Evolutionary conservation across 2,329 filamentous ascomycete species (phyloP), one percentile per base, ranked within the genome.

Genomic region (Ciborinia camelliae): DNA sequence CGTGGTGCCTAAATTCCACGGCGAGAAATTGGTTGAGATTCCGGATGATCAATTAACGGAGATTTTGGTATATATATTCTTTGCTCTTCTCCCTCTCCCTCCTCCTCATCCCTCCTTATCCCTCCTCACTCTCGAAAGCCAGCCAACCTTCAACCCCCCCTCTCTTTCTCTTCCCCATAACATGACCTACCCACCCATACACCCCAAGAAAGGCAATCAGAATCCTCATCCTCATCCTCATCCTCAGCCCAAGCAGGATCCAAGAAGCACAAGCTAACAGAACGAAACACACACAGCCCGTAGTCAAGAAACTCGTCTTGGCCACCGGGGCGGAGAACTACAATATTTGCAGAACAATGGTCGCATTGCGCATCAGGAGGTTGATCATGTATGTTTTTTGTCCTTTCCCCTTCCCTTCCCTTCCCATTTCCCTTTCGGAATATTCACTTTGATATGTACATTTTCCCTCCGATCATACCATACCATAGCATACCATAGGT

Each of bases 321-420:
- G 94, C 92, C 35, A 87, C 86, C 4, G 91, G 91, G 45, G 88
- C 90, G 4, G 80, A 82, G 60, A 85, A 98, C 77, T 99, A 92
- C 82, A 99, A 99, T 75, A 85, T 99, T 81, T 99, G 66, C 95
- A 99, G 81, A 99, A 99, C 80, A 99, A 99, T 75, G 95, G 95
- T 61, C 82, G 85, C 28, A 85, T 94, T 73, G 95, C 95, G 23
- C 95, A 99, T 78, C 95, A 98, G 80, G 82, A 90, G 69, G 94
- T 99, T 68, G 90, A 92, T 71, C 95, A 99, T 80, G 94, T 95
- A 80, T 79, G 86, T 80, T 41, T 50, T 26, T 28, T 5, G 45
- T n/a, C 2, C 26, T 48, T 35, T 12, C 6, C 23, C 14, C 6
- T 4, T 9, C 14, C 8, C 35, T 26, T 9, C 12, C 10, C 9